A percentile compares a stretch with the other conserved stretches of the same genome.
Evolutionary conservation across 352 stramenopile species (phyloP).

Genomic region (Thalassiosira ordinaria): DNA sequence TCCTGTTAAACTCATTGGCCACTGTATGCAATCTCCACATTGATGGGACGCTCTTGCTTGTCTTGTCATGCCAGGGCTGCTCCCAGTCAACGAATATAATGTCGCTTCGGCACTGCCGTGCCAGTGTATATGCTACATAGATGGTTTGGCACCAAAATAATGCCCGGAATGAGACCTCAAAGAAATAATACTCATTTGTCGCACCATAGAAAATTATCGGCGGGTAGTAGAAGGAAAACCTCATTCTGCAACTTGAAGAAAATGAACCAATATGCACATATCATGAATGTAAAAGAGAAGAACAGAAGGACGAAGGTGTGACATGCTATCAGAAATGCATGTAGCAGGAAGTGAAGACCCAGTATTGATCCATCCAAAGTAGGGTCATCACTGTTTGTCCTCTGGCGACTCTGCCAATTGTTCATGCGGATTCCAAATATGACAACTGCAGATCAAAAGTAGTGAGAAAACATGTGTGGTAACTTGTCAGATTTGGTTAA

Average conservation of each 20-base stretch:
- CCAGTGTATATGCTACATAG: slow-evolving; percentile 85
- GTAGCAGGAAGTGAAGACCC: slow-evolving; percentile 59
- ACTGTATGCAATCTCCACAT: slow-evolving; percentile 94
- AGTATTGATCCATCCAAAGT: slow-evolving; percentile 28
- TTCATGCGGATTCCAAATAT: slow-evolving; percentile 87
- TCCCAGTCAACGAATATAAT: slow-evolving; percentile 96
- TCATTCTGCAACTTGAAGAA: slow-evolving; percentile 92
- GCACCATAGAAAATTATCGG: slow-evolving; percentile 59
- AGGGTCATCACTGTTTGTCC: slow-evolving; percentile 80
- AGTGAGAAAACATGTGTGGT: too few relatives aligned
- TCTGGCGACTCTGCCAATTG: slow-evolving; percentile 89
- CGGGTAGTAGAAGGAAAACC: slow-evolving; percentile 90
- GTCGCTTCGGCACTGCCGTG: slow-evolving; percentile 87
- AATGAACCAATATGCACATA: slow-evolving; percentile 91
- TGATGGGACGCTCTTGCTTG: slow-evolving; percentile 83
- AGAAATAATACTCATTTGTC: slow-evolving; percentile 90
- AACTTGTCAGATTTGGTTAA: too few relatives aligned
- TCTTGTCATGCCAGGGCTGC: slow-evolving; percentile 62
- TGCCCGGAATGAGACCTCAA: slow-evolving; percentile 87
- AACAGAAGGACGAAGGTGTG: slow-evolving; percentile 77
- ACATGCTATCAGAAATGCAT: slow-evolving; percentile 59
- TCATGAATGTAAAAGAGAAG: slow-evolving; percentile 86
- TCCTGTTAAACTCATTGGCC: slow-evolving; percentile 93
- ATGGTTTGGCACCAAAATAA: slow-evolving; percentile 89
- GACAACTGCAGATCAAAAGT: slow-evolving; percentile 69